These are phyloP conservation scores for Onygenales sp. DNA, from an alignment of 2,329 filamentous ascomycete genomes.

Conservation along the genomic window DNA sequence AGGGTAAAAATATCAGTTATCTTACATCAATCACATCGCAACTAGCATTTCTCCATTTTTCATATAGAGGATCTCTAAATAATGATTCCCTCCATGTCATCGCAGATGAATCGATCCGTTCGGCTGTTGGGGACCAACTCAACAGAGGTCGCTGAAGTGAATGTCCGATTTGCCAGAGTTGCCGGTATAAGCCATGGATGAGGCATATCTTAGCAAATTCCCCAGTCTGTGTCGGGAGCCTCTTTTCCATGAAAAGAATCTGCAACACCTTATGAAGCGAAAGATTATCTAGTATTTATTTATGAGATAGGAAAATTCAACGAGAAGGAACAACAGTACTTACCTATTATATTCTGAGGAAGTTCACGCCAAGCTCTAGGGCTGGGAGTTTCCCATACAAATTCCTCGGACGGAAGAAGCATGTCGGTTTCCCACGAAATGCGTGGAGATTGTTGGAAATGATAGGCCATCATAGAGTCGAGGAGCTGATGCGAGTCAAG, in stretches of 20 bases:
- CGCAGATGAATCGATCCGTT: neutral
- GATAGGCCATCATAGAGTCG: neutral
- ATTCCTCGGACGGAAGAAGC: too few relatives aligned
- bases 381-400: too few relatives aligned
- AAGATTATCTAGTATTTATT: neutral
- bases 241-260: neutral
- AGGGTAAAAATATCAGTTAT: too few relatives aligned
- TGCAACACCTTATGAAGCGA: neutral
- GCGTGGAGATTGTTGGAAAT: neutral
- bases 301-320: neutral
- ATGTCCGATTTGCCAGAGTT: constrained; percentile 2
- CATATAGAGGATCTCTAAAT: neutral
- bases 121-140: neutral
- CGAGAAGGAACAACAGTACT: too few relatives aligned
- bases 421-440: neutral
- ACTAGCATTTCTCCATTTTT: too few relatives aligned
- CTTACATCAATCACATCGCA: too few relatives aligned
- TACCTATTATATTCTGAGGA: too few relatives aligned
- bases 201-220: constrained; percentile 1
- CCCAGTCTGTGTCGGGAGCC: neutral
- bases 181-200: neutral
- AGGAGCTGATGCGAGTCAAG: neutral
- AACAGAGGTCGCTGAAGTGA: constrained; percentile 3
- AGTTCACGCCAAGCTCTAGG: too few relatives aligned
- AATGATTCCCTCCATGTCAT: neutral